These are phyloP conservation scores for Telopea speciosissima DNA, from an alignment of 177 flowering plant genomes.

Conservation along the genomic window DNA sequence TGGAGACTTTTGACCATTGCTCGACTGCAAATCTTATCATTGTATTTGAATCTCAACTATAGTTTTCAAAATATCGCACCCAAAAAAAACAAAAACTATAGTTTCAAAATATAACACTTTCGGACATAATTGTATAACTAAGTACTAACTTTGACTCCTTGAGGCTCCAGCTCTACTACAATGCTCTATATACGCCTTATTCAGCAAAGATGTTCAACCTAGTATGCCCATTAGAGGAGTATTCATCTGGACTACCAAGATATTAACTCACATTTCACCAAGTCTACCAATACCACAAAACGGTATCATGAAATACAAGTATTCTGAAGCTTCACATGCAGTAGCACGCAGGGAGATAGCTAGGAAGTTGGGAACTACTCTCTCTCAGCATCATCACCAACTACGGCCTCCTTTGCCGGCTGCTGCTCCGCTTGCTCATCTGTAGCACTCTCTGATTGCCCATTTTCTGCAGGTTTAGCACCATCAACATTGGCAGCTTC, in stretches of 20 bases:
- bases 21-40: not conserved
- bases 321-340: not conserved
- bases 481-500: constrained; percentile 25
- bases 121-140: not conserved
- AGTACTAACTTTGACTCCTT: not conserved
- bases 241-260: not conserved
- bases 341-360: not conserved
- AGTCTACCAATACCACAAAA: not conserved
- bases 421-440: constrained; percentile 17
- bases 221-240: constrained; percentile 5
- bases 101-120: not conserved
- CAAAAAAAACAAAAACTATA: too few relatives aligned
- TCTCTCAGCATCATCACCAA: constrained; percentile 13
- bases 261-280: not conserved
- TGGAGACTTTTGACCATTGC: not conserved
- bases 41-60: not conserved
- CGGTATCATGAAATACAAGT: not conserved
- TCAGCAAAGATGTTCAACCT: constrained; percentile 2
- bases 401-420: constrained; percentile 15
- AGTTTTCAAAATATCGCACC: too few relatives aligned
- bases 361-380: constrained; percentile 5
- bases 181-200: constrained; percentile 5
- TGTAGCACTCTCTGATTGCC: constrained; percentile 25
- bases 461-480: constrained; percentile 30
- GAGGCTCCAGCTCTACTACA: constrained; percentile 8